A percentile compares a stretch with the other conserved stretches of the same genome.
phyloP scores from a whole-genome alignment of 2,329 filamentous ascomycete species.

The Tolypocladium inflatum region DNA sequence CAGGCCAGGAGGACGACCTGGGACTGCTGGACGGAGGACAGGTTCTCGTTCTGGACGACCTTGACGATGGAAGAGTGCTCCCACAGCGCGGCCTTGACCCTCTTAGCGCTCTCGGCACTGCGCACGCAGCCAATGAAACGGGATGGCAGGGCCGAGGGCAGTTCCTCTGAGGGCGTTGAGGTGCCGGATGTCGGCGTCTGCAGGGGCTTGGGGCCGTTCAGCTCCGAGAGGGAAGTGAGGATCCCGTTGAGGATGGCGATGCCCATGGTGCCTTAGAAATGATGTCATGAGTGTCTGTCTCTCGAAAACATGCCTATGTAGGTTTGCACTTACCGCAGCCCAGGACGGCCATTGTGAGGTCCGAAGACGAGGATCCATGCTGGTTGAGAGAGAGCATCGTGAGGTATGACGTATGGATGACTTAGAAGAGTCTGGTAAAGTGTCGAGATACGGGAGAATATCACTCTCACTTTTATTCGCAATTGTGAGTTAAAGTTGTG shows the following conservation, averaged over 20 bases:
- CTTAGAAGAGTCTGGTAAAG: neutral
- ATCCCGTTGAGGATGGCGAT: constrained; percentile 77
- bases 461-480: neutral
- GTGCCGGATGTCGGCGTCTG: constrained; percentile 31
- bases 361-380: constrained; percentile 25
- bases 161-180: constrained; percentile 34
- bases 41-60: constrained; percentile 63
- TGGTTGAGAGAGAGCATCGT: constrained; percentile 21
- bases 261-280: constrained; percentile 63
- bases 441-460: neutral
- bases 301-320: neutral
- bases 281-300: neutral
- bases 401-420: constrained; percentile 5
- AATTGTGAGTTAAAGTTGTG: neutral
- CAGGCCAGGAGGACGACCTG: constrained; percentile 72
- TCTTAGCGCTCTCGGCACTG: constrained; percentile 57
- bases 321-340: constrained; percentile 59
- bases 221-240: constrained; percentile 55
- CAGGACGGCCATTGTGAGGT: constrained; percentile 67
- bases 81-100: constrained; percentile 56
- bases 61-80: constrained; percentile 53
- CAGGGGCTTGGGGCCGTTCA: constrained; percentile 35
- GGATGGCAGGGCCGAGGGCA: constrained; percentile 53
- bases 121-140: constrained; percentile 77
- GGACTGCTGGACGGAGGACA: constrained; percentile 54